phyloP scores from a whole-genome alignment of 139 green algal species.

The Chlamydomonas sp. region DNA sequence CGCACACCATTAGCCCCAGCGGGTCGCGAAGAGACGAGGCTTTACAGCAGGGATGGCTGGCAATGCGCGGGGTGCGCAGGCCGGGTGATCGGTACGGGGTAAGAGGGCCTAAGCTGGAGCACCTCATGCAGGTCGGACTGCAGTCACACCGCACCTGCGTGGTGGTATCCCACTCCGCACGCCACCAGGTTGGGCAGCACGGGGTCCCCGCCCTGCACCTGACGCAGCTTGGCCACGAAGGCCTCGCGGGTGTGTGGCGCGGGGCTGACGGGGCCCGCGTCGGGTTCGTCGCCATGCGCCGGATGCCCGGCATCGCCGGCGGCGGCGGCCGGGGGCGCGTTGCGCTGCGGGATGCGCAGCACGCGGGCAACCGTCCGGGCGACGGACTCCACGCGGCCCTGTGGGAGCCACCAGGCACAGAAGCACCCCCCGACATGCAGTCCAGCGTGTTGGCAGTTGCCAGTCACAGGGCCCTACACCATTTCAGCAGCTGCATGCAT shows the following conservation, averaged over 20 bases:
- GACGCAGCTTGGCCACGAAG: slow-evolving; percentile 36
- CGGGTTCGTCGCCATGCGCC: background rate
- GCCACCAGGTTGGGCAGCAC: slow-evolving; percentile 40
- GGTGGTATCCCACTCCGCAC: slow-evolving; percentile 78
- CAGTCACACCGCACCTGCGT: background rate
- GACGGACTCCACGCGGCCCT: no score
- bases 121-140: no score
- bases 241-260: background rate
- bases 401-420: no score
- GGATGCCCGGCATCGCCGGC: background rate
- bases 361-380: background rate
- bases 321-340: background rate
- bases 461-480: no score
- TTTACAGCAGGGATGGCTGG: no score
- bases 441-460: no score
- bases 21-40: no score
- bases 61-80: no score
- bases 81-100: no score
- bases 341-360: background rate
- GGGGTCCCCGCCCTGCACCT: slow-evolving; percentile 7
- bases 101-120: no score
- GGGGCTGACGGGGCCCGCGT: background rate
- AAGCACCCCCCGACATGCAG: no score
- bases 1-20: no score
- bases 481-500: background rate